These are phyloP conservation scores for Galerina sulciceps DNA, from an alignment of 768 basidiomycete species.

Conservation along the genomic window DNA sequence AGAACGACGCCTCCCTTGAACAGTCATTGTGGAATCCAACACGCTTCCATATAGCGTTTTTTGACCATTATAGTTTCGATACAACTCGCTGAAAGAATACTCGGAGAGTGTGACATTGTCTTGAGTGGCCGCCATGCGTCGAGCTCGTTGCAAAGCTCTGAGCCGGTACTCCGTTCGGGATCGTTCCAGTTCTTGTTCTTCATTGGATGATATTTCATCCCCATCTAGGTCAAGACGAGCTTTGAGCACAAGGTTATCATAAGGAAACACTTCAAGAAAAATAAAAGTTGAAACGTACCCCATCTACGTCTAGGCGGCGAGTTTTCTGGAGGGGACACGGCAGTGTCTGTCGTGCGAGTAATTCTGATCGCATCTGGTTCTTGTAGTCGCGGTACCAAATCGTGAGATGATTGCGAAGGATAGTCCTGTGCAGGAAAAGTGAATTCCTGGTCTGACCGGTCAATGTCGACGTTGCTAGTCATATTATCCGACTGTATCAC, in stretches of 20 bases:
- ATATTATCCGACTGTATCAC: slow-evolving; percentile 35
- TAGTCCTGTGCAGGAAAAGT: slow-evolving; percentile 25
- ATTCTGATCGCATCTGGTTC: slow-evolving; percentile 18
- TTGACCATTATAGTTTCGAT: slow-evolving; percentile 15
- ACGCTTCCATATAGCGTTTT: slow-evolving; percentile 23
- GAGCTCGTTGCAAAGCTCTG: slow-evolving; percentile 29
- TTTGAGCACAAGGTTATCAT: slow-evolving; percentile 17
- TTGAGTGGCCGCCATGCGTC: slow-evolving; percentile 14
- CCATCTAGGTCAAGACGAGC: slow-evolving; percentile 62
- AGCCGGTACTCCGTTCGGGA: slow-evolving; percentile 52
- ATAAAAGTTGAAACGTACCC: slow-evolving; percentile 38
- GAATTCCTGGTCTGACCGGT: slow-evolving; percentile 43
- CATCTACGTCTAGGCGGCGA: slow-evolving; percentile 44
- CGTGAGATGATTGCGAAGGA: neutral
- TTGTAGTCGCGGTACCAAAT: slow-evolving; percentile 8
- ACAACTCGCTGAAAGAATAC: slow-evolving; percentile 2
- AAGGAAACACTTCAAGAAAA: neutral
- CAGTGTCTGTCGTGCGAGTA: slow-evolving; percentile 19
- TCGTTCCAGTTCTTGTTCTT: slow-evolving; percentile 65
- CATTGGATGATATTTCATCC: slow-evolving; percentile 64
- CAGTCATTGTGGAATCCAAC: slow-evolving; percentile 26
- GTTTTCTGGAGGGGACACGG: slow-evolving; percentile 13
- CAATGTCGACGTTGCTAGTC: slow-evolving; percentile 42
- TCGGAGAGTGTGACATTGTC: neutral
- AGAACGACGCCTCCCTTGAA: slow-evolving; percentile 9